phyloP scores from a whole-genome alignment of 2,329 filamentous ascomycete genomes.

The Clarireedia homoeocarpa region DNA sequence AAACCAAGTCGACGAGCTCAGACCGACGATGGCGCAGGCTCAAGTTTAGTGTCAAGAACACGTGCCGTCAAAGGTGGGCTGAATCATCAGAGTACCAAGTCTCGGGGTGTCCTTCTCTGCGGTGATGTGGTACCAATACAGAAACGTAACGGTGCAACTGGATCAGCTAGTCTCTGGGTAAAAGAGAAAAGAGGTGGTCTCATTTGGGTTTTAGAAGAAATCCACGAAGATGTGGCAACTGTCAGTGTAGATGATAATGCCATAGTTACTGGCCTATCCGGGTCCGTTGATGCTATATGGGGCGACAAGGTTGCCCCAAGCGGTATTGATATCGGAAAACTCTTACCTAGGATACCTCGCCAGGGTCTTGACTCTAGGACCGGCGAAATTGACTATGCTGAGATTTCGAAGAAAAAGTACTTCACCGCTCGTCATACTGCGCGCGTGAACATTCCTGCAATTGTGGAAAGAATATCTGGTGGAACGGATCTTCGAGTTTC shows the following conservation, averaged over 20 bases:
- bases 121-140: slow-evolving; percentile 98
- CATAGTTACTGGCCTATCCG: slow-evolving; percentile 58
- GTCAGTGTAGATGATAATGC: slow-evolving; percentile 73
- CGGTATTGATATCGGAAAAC: slow-evolving; percentile 66
- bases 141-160: slow-evolving; percentile 86
- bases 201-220: slow-evolving; percentile 98
- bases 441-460: slow-evolving; percentile 75
- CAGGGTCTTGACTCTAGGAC: slow-evolving; percentile 62
- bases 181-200: slow-evolving; percentile 92
- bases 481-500: slow-evolving; percentile 73
- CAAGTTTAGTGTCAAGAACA: slow-evolving; percentile 35
- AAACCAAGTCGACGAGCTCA: slow-evolving; percentile 48
- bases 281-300: slow-evolving; percentile 83
- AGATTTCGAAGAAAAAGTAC: slow-evolving; percentile 63
- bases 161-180: slow-evolving; percentile 94
- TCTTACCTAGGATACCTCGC: slow-evolving; percentile 77
- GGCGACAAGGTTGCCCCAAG: slow-evolving; percentile 58
- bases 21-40: slow-evolving; percentile 51
- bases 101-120: slow-evolving; percentile 82
- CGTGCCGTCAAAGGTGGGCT: slow-evolving; percentile 42
- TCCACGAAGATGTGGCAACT: slow-evolving; percentile 83
- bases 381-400: slow-evolving; percentile 70
- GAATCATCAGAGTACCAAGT: slow-evolving; percentile 61
- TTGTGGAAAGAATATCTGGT: slow-evolving; percentile 64
- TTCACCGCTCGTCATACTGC: slow-evolving; percentile 78